Evolutionary conservation across 208 protist genomes (phyloP).

Genomic region (Plasmodiophora brassicae): DNA sequence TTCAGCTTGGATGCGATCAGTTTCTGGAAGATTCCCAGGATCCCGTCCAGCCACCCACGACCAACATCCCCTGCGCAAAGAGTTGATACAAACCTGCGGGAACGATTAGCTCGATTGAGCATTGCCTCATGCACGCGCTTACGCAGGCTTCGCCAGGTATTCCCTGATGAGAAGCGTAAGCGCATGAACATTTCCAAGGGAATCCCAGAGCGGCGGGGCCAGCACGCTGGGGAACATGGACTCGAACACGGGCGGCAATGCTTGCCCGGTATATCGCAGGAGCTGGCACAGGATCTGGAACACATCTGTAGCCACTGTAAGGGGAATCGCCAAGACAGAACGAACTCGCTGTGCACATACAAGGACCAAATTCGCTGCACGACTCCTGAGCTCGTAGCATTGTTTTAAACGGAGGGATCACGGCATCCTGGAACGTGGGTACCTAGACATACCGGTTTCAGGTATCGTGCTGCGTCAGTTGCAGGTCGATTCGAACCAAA

Average conservation of each 20-base stretch:
- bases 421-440: slow-evolving; percentile 65
- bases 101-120: no score
- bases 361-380: slow-evolving; percentile 82
- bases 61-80: no score
- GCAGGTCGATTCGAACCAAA: no score
- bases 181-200: slow-evolving; percentile 58
- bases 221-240: slow-evolving; percentile 44
- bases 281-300: slow-evolving; percentile 89
- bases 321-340: not conserved
- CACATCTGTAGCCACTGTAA: slow-evolving; percentile 63
- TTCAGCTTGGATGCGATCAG: slow-evolving; percentile 75
- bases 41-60: slow-evolving; percentile 28
- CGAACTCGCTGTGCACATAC: not conserved
- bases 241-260: slow-evolving; percentile 44
- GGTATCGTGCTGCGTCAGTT: no score
- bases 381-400: slow-evolving; percentile 78
- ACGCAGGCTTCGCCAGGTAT: slow-evolving; percentile 49
- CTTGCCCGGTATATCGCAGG: slow-evolving; percentile 65
- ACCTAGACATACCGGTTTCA: no score
- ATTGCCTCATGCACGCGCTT: no score
- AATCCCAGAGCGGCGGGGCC: slow-evolving; percentile 54
- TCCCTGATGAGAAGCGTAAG: slow-evolving; percentile 56
- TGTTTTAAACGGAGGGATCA: slow-evolving; percentile 75
- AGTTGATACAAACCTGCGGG: no score
- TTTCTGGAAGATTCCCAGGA: slow-evolving; percentile 58